Evolutionary conservation across 345 rosid species (phyloP).

Genomic region (Syzygium jambos): DNA sequence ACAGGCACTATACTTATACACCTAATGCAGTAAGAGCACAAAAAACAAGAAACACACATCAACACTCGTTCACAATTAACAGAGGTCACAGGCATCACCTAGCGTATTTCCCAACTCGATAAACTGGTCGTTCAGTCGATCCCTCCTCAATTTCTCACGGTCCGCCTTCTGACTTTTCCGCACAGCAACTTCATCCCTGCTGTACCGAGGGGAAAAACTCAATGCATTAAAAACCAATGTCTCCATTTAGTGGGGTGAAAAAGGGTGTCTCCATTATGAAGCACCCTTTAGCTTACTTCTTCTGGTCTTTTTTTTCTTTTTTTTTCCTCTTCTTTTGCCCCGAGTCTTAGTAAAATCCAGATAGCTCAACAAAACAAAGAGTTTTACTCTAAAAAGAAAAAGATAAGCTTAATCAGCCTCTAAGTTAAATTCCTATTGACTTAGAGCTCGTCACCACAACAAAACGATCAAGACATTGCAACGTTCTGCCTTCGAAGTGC

Average conservation of each 20-base stretch:
- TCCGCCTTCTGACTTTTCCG: slow-evolving; percentile 84
- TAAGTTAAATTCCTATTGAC: not conserved
- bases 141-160: slow-evolving; percentile 88
- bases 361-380: not conserved
- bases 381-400: not conserved
- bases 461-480: not conserved
- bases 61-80: not conserved
- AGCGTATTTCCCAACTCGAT: slow-evolving; percentile 64
- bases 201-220: slow-evolving; percentile 1
- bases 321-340: not conserved
- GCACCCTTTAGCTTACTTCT: not conserved
- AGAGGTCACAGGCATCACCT: slow-evolving; percentile 31
- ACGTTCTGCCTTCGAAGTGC: not conserved
- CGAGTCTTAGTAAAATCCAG: not conserved
- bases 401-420: not conserved
- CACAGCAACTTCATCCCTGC: slow-evolving; percentile 32
- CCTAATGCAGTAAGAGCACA: not conserved
- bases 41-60: not conserved
- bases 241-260: not conserved
- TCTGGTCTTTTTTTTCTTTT: not conserved
- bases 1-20: not conserved
- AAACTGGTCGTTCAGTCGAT: slow-evolving; percentile 80
- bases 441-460: not conserved
- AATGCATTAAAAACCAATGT: not conserved
- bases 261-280: not conserved